Evolutionary conservation across 768 basidiomycete genomes (phyloP), one percentile per base, ranked within the genome.

Genomic region (Fomitopsis pulvina): DNA sequence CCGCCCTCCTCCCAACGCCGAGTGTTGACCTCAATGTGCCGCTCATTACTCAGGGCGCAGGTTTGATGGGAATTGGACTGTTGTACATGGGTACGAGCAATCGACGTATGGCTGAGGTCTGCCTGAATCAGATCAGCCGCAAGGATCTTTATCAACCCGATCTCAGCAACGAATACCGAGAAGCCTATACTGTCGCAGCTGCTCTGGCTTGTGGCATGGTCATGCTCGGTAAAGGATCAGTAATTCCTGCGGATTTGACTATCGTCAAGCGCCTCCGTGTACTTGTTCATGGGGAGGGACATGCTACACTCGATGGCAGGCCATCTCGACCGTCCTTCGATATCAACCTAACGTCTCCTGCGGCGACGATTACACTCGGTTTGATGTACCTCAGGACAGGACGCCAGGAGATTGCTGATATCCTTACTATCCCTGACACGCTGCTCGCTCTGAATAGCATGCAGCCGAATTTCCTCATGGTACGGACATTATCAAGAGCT

Each of bases 161-260:
- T 55, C 73, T 89, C 37, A 91, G 83, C 60, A 86, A 85, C 55
- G 92, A 94, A 56, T 84, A 92, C 62, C 81, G 90, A 32, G 96
- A 98, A 61, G 85, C 92, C 1, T 98, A 97, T 62, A 87, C 93
- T 0, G 85, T 90, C 55, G 79, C 91, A 2, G 82, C 92, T 2
- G 91, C 90, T 8, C 77, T 96, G 26, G 85, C 90, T 0, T 96
- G 96, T 61, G 96, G 96, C 4, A 88, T 96, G 82, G 86, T 95
- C 66, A 95, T 97, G 87, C 78, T 98, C 14, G 94, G 91, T 5
- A 84, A 83, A 57, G 94, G 96, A 1, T 75, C 80, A 0, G 73
- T 76, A 7, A 82, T 85, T 28, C 87, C 87, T 1, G 89, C 89
- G 1, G 94, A 96, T 56, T 66, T 83, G 50, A 71, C 74, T 10